These are phyloP conservation scores for Phoenix roebelenii DNA, from an alignment of 176 grass and related monocot species.

Conservation along the genomic window DNA sequence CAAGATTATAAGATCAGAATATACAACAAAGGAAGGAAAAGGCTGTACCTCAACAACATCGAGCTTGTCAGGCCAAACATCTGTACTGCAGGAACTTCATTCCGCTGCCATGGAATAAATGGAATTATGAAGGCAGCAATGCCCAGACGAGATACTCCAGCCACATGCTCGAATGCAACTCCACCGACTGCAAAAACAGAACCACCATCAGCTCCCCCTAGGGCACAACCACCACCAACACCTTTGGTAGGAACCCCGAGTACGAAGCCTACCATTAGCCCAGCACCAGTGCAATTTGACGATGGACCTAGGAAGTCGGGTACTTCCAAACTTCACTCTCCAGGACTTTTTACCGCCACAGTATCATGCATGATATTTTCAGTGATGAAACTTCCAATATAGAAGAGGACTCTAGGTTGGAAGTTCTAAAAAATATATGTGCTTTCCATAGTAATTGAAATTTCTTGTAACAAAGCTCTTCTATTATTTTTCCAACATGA, in stretches of 20 bases:
- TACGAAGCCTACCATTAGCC: conserved; percentile 13
- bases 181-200: conserved; percentile 12
- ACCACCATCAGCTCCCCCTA: conserved; percentile 12
- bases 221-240: conserved; percentile 17
- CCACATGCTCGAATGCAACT: conserved; percentile 1
- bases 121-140: conserved; percentile 28
- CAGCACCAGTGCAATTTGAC: conserved; percentile 6
- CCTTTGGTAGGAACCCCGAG: conserved; percentile 10
- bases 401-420: too few relatives aligned
- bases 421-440: too few relatives aligned
- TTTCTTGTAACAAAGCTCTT: too few relatives aligned
- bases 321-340: too few relatives aligned
- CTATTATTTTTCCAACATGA: too few relatives aligned
- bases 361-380: too few relatives aligned
- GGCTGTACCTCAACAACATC: conserved; percentile 41
- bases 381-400: too few relatives aligned
- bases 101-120: conserved; percentile 56
- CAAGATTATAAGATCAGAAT: conserved; percentile 31
- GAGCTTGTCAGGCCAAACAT: conserved; percentile 37
- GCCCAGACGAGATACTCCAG: conserved; percentile 11
- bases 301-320: too few relatives aligned
- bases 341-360: too few relatives aligned
- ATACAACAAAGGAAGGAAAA: conserved; percentile 24
- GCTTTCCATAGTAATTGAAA: too few relatives aligned
- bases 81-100: conserved; percentile 26